Evolutionary conservation across 2,329 filamentous ascomycete genomes (phyloP).

Genomic region (Botrytis paeoniae): DNA sequence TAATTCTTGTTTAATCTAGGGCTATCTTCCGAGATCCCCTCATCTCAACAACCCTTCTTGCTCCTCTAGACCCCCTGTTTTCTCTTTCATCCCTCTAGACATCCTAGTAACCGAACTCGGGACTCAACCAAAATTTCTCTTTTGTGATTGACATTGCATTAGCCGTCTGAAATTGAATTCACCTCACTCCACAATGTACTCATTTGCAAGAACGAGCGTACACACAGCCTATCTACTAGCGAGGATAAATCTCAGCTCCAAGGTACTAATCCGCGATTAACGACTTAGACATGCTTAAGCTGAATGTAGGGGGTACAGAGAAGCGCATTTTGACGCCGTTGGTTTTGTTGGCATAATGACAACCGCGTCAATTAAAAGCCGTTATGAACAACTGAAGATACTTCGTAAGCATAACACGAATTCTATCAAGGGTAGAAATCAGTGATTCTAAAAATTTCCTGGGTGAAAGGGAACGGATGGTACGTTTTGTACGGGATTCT

Average conservation of each 20-base stretch:
- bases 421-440: background rate
- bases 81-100: background rate
- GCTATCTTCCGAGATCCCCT: background rate
- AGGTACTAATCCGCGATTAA: constrained; percentile 2
- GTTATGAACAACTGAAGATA: background rate
- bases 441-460: background rate
- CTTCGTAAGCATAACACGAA: background rate
- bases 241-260: constrained; percentile 11
- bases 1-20: background rate
- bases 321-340: constrained; percentile 19
- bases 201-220: background rate
- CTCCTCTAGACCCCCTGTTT: background rate
- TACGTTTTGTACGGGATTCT: background rate
- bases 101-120: constrained; percentile 11
- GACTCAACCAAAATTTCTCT: constrained; percentile 1
- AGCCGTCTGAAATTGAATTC: background rate
- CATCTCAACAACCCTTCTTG: background rate
- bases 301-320: constrained; percentile 10
- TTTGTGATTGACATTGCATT: constrained; percentile 16
- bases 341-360: background rate
- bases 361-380: constrained; percentile 8
- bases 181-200: background rate
- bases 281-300: background rate
- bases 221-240: background rate
- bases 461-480: background rate